Percentiles rank a stretch among this genome's conserved stretches.
These are phyloP conservation scores for Verticillium tricorpus DNA, from an alignment of 2,329 filamentous ascomycete genomes.

Conservation along the genomic window DNA sequence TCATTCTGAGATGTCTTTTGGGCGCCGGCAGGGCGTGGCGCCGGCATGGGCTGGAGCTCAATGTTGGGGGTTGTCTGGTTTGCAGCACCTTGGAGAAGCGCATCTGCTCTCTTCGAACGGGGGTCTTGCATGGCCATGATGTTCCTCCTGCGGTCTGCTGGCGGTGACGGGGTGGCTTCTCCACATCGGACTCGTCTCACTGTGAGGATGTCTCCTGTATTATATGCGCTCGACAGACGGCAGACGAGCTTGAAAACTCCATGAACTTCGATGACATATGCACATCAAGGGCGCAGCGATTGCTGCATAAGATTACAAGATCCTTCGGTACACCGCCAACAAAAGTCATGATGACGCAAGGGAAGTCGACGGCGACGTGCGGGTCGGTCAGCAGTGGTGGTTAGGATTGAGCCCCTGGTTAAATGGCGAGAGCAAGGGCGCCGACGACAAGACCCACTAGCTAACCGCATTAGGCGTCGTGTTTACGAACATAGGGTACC, in stretches of 20 bases:
- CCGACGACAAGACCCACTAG: not conserved
- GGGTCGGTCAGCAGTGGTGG: not conserved
- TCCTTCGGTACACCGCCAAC: no score
- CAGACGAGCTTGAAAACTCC: no score
- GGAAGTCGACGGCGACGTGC: no score
- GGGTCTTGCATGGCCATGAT: not conserved
- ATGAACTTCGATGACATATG: not conserved
- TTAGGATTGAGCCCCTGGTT: no score
- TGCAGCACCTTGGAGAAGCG: not conserved
- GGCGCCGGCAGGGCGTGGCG: not conserved
- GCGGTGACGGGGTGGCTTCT: not conserved
- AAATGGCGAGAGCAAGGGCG: not conserved
- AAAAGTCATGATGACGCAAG: no score
- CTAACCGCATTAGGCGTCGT: not conserved
- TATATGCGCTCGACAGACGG: no score
- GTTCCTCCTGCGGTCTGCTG: no score
- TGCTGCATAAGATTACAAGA: no score
- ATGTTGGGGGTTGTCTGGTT: not conserved
- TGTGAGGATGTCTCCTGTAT: not conserved
- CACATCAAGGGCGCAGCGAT: not conserved
- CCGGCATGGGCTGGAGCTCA: not conserved
- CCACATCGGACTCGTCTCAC: no score
- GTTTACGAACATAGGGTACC: no score
- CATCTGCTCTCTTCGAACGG: not conserved
- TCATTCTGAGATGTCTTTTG: not conserved